Evolutionary conservation across 345 rosid species (phyloP).

Genomic region (Hevea brasiliensis): DNA sequence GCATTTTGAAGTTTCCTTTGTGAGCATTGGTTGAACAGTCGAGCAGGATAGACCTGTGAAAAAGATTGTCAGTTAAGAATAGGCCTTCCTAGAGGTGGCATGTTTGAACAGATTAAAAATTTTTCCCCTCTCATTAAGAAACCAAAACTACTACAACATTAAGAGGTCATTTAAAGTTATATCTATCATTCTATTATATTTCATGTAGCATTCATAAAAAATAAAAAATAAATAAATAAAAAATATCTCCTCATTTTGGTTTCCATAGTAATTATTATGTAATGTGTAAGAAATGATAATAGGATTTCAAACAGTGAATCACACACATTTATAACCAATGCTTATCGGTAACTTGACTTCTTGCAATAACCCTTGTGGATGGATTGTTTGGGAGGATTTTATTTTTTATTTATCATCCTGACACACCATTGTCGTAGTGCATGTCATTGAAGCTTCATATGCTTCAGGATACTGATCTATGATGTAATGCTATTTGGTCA

Average conservation of each 20-base stretch:
- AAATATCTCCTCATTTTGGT: background rate
- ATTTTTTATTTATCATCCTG: background rate
- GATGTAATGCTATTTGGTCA: background rate
- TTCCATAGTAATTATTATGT: background rate
- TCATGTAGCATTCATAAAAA: background rate
- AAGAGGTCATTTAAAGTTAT: background rate
- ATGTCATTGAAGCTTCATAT: no score
- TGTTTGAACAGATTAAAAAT: background rate
- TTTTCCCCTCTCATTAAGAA: background rate
- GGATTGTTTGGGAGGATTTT: background rate
- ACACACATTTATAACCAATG: background rate
- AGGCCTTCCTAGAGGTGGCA: background rate
- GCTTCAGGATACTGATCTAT: background rate
- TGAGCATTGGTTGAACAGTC: background rate
- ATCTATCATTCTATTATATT: no score
- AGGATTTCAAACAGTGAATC: background rate
- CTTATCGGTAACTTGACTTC: background rate
- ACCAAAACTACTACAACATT: background rate
- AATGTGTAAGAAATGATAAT: background rate
- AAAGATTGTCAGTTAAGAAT: background rate
- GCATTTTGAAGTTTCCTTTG: background rate
- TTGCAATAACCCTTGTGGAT: background rate
- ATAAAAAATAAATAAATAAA: no score
- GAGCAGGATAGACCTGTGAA: constrained; percentile 1
- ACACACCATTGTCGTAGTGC: background rate